A percentile compares a stretch with the other conserved stretches of the same genome.
These are phyloP conservation scores for Cyanodermella asteris DNA, from an alignment of 2,329 filamentous ascomycete species.

Conservation along the genomic window DNA sequence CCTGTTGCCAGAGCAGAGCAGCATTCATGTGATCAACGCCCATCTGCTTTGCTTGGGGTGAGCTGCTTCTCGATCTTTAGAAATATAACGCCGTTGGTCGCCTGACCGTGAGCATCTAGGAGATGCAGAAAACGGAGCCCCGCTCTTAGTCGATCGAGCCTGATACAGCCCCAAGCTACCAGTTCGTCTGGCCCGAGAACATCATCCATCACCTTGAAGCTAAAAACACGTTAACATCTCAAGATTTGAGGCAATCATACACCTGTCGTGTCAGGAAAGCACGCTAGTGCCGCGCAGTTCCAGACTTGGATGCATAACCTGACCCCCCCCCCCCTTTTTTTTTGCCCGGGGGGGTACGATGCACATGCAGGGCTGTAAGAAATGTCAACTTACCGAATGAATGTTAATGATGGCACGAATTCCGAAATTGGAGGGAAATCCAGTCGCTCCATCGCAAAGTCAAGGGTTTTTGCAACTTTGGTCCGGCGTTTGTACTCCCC, in stretches of 20 bases:
- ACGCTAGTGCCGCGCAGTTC: too few relatives aligned
- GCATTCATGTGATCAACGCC: neutral
- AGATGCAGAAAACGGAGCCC: constrained; percentile 64
- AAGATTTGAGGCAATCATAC: neutral
- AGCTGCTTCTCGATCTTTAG: constrained; percentile 46
- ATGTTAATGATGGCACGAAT: constrained; percentile 48
- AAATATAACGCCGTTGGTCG: constrained; percentile 47
- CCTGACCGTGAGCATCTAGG: constrained; percentile 42
- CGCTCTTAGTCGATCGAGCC: constrained; percentile 54
- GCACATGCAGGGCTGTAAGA: constrained; percentile 6
- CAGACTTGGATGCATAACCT: too few relatives aligned
- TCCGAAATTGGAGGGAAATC: constrained; percentile 33
- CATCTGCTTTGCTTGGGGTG: constrained; percentile 5
- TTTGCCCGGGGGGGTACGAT: constrained; percentile 1
- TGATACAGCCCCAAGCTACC: constrained; percentile 72
- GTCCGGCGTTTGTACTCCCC: constrained; percentile 39
- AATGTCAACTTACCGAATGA: constrained; percentile 39
- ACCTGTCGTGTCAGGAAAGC: neutral
- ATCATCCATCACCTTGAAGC: constrained; percentile 74
- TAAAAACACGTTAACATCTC: constrained; percentile 11
- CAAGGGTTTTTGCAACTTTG: constrained; percentile 33
- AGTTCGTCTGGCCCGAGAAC: constrained; percentile 58
- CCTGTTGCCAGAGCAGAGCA: neutral
- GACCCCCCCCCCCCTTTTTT: constrained; percentile 1
- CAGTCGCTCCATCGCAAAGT: constrained; percentile 39